Conservation (phyloP, 805 yeast genomes). For the Saccharomycopsis sp. region DNA sequence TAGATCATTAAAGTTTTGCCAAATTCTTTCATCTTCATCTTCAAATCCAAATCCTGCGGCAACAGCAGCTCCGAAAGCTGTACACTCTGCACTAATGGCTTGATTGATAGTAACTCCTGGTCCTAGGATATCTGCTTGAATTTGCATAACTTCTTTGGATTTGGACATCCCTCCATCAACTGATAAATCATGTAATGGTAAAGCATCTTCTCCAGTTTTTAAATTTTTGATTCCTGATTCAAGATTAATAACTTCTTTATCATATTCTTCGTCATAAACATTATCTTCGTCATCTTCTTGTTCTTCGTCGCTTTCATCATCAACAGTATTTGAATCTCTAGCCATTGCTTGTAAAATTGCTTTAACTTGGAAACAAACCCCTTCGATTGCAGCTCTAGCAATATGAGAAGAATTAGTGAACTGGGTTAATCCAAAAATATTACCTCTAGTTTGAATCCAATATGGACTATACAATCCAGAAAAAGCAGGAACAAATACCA, state of each 20-base stretch:
- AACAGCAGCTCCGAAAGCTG: conserved; percentile 93
- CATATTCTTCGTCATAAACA: neutral
- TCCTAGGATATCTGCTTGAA: conserved; percentile 86
- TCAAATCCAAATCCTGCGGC: conserved; percentile 70
- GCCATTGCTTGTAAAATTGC: conserved; percentile 89
- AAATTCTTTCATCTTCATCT: conserved; percentile 44
- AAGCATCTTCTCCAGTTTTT: conserved; percentile 16
- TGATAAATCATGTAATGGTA: conserved; percentile 43
- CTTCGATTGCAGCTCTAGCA: conserved; percentile 91
- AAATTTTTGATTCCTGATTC: conserved; percentile 23
- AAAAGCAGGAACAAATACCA: conserved; percentile 90
- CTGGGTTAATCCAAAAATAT: conserved; percentile 87
- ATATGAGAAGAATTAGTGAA: conserved; percentile 87
- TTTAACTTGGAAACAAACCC: conserved; percentile 87
- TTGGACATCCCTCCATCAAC: conserved; percentile 96
- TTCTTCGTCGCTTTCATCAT: conserved; percentile 37
- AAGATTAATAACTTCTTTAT: neutral
- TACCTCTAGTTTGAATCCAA: conserved; percentile 91
- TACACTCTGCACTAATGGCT: conserved; percentile 79
- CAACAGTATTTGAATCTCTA: conserved; percentile 60
- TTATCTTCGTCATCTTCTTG: conserved; percentile 19
- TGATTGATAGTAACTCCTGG: conserved; percentile 74
- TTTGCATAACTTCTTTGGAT: conserved; percentile 85
- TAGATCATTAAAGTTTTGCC: conserved; percentile 71
- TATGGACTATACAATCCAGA: conserved; percentile 92